Evolutionary conservation across 2,329 filamentous ascomycete genomes (phyloP), one percentile per base, ranked within the genome.

Genomic region (Aspergillus phoenicis): DNA sequence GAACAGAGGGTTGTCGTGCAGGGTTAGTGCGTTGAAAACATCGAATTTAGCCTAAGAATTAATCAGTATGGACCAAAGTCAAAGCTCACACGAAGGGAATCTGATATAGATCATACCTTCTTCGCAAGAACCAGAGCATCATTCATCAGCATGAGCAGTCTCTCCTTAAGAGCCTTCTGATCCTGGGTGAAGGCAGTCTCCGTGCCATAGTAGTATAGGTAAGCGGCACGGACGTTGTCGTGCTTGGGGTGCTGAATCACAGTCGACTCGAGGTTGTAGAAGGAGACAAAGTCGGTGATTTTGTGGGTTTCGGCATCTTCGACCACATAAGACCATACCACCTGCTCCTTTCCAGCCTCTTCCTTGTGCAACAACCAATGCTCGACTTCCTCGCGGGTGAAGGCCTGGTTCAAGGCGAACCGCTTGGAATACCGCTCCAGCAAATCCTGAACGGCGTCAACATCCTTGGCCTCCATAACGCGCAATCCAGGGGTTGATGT

Each of bases 211-310:
- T 99, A 99, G 82, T 94, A 99, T 58, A 98, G 85, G 78, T 99
- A 99, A 30, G 95, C 95, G 3, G 94, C 95, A 66, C 89, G 90
- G 71, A 99, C 88, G 60, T 87, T 86, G 62, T 87, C 85, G 79
- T 96, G 89, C 75, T 91, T 91, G 49, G 86, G 81, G 72, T 92
- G 87, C 68, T 89, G 88, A 70, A 99, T 96, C 61, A 97, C 90
- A 1, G 92, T 95, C 15, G 93, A 97, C 75, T 97, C 93, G 36
- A 99, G 89, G 73, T 88, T 89, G 83, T 98, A 99, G 81, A 98
- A 99, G 39, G 93, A 97, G 80, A 97, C 90, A 80, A 97, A 97
- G 78, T 99, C 95, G 39, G 92, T 97, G 72, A 99, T 91, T 70
- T 92, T 92, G 64, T 90, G 85, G 54, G 89, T 87, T 51, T 86